phyloP scores from a whole-genome alignment of 1,139 yeast species.

The Saccharomycopsis hybrid region DNA sequence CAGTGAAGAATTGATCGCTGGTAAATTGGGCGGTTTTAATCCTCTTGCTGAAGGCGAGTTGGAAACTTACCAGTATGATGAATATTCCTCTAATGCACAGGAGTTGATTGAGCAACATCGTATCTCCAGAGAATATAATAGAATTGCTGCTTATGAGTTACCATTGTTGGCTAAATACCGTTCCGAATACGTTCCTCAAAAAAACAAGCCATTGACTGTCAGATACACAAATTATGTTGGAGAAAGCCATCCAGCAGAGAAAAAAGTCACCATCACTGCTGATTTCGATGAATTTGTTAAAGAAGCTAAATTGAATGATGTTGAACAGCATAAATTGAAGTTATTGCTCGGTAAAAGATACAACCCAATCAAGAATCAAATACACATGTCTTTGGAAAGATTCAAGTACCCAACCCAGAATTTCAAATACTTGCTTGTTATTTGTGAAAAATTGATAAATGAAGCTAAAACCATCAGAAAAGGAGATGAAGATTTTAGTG shows the following conservation, averaged over 20 bases:
- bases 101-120: constrained; percentile 56
- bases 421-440: constrained; percentile 63
- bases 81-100: constrained; percentile 56
- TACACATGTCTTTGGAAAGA: constrained; percentile 57
- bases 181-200: constrained; percentile 48
- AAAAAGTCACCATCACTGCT: constrained; percentile 61
- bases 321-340: constrained; percentile 66
- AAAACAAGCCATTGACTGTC: constrained; percentile 51
- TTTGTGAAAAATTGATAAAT: constrained; percentile 50
- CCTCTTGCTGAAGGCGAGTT: constrained; percentile 26
- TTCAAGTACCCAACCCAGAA: constrained; percentile 81
- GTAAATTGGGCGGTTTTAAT: constrained; percentile 15
- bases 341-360: constrained; percentile 76
- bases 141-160: constrained; percentile 87
- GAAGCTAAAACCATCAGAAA: constrained; percentile 53
- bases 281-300: constrained; percentile 22
- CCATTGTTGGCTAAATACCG: constrained; percentile 77
- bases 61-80: constrained; percentile 45
- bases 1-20: constrained; percentile 22
- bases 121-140: constrained; percentile 55
- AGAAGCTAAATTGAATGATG: constrained; percentile 46
- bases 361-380: constrained; percentile 49
- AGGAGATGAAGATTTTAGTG: constrained; percentile 52
- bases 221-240: constrained; percentile 70
- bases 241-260: constrained; percentile 60